Conservation (phyloP, 768 basidiomycete species). For the Tricholoma flavovirens region DNA sequence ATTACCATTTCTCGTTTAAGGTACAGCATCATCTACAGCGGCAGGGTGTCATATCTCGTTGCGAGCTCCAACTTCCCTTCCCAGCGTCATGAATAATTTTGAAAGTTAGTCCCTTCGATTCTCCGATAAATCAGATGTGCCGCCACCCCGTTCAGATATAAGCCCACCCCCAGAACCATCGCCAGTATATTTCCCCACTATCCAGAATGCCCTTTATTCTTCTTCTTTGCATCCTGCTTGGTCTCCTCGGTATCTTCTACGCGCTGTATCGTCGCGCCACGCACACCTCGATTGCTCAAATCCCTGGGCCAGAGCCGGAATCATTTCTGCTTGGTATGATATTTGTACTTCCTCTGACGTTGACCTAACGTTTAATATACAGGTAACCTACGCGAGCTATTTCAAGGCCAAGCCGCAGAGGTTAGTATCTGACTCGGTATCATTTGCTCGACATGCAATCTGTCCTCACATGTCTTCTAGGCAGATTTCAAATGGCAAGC, state of each 20-base stretch:
- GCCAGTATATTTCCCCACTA: not conserved
- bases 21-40: conserved; percentile 1
- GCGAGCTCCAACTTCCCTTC: conserved; percentile 4
- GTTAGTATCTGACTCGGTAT: conserved; percentile 10
- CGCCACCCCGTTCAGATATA: conserved; percentile 4
- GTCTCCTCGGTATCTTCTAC: conserved; percentile 15
- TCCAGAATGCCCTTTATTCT: conserved; percentile 9
- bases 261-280: conserved; percentile 25
- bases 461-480: conserved; percentile 15
- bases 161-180: not conserved
- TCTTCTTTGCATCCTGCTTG: conserved; percentile 4
- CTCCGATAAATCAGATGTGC: not conserved
- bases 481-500: conserved; percentile 41
- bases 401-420: conserved; percentile 30
- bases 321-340: conserved; percentile 35
- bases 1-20: not conserved
- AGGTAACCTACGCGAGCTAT: conserved; percentile 26
- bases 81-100: conserved; percentile 6
- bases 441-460: conserved; percentile 7
- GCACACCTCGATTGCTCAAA: conserved; percentile 28
- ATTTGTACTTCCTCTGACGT: not conserved
- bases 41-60: not conserved
- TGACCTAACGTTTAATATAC: not conserved
- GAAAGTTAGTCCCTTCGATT: conserved; percentile 11
- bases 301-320: conserved; percentile 30